Evolutionary conservation across 805 yeast species (phyloP).

Genomic region (Saturnispora sekii): DNA sequence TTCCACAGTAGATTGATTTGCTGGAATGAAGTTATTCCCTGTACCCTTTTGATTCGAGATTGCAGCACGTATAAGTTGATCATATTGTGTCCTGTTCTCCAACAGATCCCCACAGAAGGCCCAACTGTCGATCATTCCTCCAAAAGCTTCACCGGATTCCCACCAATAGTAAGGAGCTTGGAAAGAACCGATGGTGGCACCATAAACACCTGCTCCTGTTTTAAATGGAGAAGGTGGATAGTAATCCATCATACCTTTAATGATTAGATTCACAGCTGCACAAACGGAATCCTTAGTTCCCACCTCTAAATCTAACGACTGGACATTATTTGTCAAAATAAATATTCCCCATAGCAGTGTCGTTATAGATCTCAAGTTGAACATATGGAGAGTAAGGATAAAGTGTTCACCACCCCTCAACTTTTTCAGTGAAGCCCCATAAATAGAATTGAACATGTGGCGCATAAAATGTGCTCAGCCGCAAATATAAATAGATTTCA

Average conservation of each 20-base stretch:
- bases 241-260: constrained; percentile 71
- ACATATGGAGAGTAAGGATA: too few relatives aligned
- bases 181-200: constrained; percentile 68
- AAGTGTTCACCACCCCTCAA: too few relatives aligned
- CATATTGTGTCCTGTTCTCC: constrained; percentile 36
- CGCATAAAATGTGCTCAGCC: too few relatives aligned
- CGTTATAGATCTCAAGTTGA: too few relatives aligned
- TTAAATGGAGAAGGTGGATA: constrained; percentile 27
- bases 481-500: too few relatives aligned
- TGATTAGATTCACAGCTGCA: constrained; percentile 49
- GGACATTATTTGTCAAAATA: not conserved
- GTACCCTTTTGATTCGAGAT: constrained; percentile 57
- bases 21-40: constrained; percentile 62
- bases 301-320: constrained; percentile 13
- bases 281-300: constrained; percentile 24
- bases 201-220: constrained; percentile 44
- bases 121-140: constrained; percentile 63
- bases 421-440: too few relatives aligned
- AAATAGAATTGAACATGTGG: too few relatives aligned
- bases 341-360: not conserved
- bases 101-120: constrained; percentile 49
- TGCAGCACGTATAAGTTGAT: constrained; percentile 47
- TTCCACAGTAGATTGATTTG: constrained; percentile 73
- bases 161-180: constrained; percentile 78
- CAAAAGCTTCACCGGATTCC: constrained; percentile 81